Evolutionary conservation across 2,329 filamentous ascomycete genomes (phyloP), one percentile per base, ranked within the genome.

Genomic region (Diaporthe aspalathi): DNA sequence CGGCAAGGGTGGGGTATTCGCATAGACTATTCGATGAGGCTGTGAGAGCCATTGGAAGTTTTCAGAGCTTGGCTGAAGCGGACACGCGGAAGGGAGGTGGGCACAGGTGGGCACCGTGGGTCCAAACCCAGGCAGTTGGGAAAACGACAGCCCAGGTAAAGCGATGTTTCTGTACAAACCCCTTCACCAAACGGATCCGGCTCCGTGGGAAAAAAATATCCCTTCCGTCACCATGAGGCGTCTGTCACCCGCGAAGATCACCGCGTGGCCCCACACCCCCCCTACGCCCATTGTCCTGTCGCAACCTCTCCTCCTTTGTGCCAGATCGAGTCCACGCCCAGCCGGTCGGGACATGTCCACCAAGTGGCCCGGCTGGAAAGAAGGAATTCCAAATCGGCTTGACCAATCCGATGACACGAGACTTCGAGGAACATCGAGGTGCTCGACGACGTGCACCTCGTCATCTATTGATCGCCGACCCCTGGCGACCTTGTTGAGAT

Each of bases 21-120:
- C 62, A 68, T 50, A 50, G 35, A 73, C 71, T 71, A 73, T 73
- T 68, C 71, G 52, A 57, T 68, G 68, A 73, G 68, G 71, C 71
- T 71, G 68, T 53, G 45, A 68, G 65, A 71, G 62, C 49, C 60
- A 66, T 67, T 57, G 57, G 52, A 32, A 54, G 29, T 60, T 45
- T 54, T 43, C 47, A 32, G 35, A 53, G 60, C 70, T 72, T 70
- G 70, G 45, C 60, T 16, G 35, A 29, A 38, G n/a, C 45, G 60
- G 43, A 45, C 60, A 50, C 20, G 62, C 60, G n/a, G 29, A 12
- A 27, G 43, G 38, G 56, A 63, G 24, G 43, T 47, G 29, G 29
- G 60, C 16, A 56, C 11, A 20, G 29, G 17, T 5, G 49, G 56
- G 56, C 12, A 22, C 52, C 52, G 32, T 35, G 32, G n/a, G n/a